phyloP scores from a whole-genome alignment of 805 yeast genomes.

The Yamadazyma laniorum region DNA sequence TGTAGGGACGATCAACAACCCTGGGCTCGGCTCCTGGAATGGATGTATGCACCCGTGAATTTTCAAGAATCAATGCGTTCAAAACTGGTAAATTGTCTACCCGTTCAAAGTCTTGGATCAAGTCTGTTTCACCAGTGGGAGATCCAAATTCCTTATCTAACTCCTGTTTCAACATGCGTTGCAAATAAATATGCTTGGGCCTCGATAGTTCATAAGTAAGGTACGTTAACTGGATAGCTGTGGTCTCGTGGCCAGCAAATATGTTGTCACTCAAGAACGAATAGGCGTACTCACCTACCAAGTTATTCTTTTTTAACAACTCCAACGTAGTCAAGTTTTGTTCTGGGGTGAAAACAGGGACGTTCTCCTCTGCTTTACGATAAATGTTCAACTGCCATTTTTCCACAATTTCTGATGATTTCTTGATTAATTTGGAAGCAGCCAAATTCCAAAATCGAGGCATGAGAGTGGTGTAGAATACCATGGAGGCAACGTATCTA shows the following conservation, averaged over 20 bases:
- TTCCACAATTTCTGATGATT: slow-evolving; percentile 40
- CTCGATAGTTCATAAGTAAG: slow-evolving; percentile 58
- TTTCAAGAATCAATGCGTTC: slow-evolving; percentile 62
- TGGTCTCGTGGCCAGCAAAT: slow-evolving; percentile 78
- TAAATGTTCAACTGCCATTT: slow-evolving; percentile 46
- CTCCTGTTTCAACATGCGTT: slow-evolving; percentile 49
- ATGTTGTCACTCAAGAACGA: slow-evolving; percentile 55
- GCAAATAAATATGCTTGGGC: slow-evolving; percentile 45
- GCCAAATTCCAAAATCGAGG: slow-evolving; percentile 54
- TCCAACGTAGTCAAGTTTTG: slow-evolving; percentile 33
- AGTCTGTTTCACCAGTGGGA: slow-evolving; percentile 19
- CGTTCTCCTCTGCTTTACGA: slow-evolving; percentile 31
- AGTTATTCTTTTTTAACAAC: slow-evolving; percentile 31
- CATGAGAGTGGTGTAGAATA: slow-evolving; percentile 63
- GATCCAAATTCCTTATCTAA: slow-evolving; percentile 33
- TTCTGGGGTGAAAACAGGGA: slow-evolving; percentile 17
- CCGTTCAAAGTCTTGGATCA: slow-evolving; percentile 30
- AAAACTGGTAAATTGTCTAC: slow-evolving; percentile 57
- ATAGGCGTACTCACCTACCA: slow-evolving; percentile 34
- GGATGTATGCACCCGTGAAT: slow-evolving; percentile 61
- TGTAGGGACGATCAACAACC: slow-evolving; percentile 32
- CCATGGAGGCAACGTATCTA: slow-evolving; percentile 53
- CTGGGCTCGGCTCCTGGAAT: slow-evolving; percentile 77
- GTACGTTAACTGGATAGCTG: slow-evolving; percentile 63
- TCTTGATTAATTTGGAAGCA: slow-evolving; percentile 38